Conservation (phyloP, 139 green algal genomes). For the Coelastrella sp. region DNA sequence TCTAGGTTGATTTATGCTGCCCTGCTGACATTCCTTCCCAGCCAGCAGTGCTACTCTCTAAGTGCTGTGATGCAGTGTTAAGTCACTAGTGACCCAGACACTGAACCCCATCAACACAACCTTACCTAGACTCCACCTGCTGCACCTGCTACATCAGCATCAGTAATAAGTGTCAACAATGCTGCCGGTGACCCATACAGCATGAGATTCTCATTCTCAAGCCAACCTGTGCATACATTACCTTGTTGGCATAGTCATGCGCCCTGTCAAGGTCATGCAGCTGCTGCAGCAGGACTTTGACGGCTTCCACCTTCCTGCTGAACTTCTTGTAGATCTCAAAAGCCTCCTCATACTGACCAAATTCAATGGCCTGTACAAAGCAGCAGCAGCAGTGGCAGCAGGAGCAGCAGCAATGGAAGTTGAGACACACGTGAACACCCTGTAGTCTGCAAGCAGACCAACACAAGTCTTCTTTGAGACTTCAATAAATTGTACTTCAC, state of each 20-base stretch:
- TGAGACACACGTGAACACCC: not conserved
- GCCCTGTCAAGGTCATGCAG: slow-evolving; percentile 88
- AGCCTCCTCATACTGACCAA: slow-evolving; percentile 95
- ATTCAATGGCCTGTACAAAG: slow-evolving; percentile 66
- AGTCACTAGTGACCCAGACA: too few relatives aligned
- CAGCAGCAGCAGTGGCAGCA: not conserved
- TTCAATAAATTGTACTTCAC: not conserved
- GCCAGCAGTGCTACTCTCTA: too few relatives aligned
- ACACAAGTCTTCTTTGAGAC: too few relatives aligned
- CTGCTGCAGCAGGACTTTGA: slow-evolving; percentile 94
- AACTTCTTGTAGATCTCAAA: slow-evolving; percentile 99
- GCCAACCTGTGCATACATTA: not conserved
- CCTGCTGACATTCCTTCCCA: too few relatives aligned
- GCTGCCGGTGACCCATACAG: too few relatives aligned
- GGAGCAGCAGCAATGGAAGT: not conserved
- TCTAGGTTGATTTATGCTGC: too few relatives aligned
- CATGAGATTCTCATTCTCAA: not conserved
- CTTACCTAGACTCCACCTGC: too few relatives aligned
- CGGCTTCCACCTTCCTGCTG: slow-evolving; percentile 78
- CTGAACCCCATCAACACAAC: too few relatives aligned
- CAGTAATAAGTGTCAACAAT: not conserved
- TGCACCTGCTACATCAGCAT: not conserved
- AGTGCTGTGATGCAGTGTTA: too few relatives aligned
- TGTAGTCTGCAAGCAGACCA: not conserved
- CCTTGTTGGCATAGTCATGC: slow-evolving; percentile 85